phyloP scores from a whole-genome alignment of 305 asterid species.

The Rubia tinctorum region DNA sequence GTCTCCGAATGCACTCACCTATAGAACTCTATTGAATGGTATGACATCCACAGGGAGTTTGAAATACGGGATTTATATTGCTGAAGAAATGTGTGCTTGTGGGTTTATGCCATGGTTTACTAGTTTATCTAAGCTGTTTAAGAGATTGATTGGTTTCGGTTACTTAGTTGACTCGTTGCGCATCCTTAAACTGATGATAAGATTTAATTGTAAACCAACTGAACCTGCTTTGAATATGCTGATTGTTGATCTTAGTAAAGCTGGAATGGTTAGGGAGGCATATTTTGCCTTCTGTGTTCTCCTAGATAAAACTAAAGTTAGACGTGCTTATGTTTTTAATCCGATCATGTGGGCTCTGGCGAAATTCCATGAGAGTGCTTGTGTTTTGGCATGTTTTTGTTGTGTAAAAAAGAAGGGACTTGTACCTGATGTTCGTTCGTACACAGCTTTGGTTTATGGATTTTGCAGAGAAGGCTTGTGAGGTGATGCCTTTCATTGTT shows the following conservation, averaged over 20 bases:
- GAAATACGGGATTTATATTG: constrained; percentile 39
- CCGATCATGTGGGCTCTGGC: constrained; percentile 57
- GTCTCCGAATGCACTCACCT: constrained; percentile 50
- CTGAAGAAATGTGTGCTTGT: constrained; percentile 42
- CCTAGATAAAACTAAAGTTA: constrained; percentile 27
- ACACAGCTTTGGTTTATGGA: constrained; percentile 56
- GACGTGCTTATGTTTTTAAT: constrained; percentile 33
- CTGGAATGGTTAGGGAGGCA: constrained; percentile 39
- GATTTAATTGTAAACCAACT: constrained; percentile 30
- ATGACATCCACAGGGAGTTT: constrained; percentile 33
- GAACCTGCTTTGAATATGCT: constrained; percentile 30
- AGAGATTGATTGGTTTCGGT: constrained; percentile 35
- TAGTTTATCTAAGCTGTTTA: constrained; percentile 38
- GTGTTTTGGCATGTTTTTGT: constrained; percentile 47
- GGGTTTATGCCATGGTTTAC: constrained; percentile 46
- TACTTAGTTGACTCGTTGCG: constrained; percentile 32
- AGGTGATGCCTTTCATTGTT: constrained; percentile 42
- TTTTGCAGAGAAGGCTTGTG: constrained; percentile 42
- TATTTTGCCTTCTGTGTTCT: constrained; percentile 29
- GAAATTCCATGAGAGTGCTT: constrained; percentile 29
- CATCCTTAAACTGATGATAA: constrained; percentile 40
- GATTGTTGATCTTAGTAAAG: constrained; percentile 42
- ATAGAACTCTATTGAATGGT: constrained; percentile 44
- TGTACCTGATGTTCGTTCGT: constrained; percentile 34
- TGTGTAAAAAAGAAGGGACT: constrained; percentile 52